phyloP scores from a whole-genome alignment of 176 grass and related monocot species.

The Paspalum vaginatum region DNA sequence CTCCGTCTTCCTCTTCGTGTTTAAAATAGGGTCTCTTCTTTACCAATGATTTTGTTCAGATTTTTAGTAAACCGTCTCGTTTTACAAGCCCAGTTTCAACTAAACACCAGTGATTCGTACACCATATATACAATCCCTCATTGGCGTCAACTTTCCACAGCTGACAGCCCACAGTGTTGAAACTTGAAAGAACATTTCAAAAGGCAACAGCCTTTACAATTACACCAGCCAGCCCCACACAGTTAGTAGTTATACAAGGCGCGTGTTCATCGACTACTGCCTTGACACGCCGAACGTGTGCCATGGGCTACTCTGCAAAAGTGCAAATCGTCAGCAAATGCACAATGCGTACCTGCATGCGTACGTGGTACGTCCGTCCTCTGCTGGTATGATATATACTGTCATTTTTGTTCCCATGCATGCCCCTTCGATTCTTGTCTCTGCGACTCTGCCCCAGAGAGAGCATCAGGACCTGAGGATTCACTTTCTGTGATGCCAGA shows the following conservation, averaged over 20 bases:
- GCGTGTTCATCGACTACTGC: neutral
- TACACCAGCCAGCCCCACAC: neutral
- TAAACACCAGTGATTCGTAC: neutral
- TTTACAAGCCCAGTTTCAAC: neutral
- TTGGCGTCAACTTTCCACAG: too few species aligned
- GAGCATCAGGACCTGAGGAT: neutral
- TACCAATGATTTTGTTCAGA: neutral
- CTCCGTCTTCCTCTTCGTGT: too few species aligned
- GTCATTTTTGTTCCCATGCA: neutral
- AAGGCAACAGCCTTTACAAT: neutral
- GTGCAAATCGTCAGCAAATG: too few species aligned
- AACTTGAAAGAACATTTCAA: neutral
- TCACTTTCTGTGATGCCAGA: neutral
- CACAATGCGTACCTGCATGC: too few species aligned
- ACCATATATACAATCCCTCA: too few species aligned
- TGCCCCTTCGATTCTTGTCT: slow-evolving; percentile 14
- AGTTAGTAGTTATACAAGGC: neutral
- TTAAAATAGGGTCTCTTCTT: neutral
- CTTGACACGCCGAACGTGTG: neutral
- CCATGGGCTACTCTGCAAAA: neutral
- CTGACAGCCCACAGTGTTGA: too few species aligned
- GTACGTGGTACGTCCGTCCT: too few species aligned
- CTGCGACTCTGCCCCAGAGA: neutral
- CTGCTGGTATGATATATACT: neutral
- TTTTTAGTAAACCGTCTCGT: neutral